Conservation (phyloP, 208 protist genomes). For the Wallacemonas rigidus region DNA sequence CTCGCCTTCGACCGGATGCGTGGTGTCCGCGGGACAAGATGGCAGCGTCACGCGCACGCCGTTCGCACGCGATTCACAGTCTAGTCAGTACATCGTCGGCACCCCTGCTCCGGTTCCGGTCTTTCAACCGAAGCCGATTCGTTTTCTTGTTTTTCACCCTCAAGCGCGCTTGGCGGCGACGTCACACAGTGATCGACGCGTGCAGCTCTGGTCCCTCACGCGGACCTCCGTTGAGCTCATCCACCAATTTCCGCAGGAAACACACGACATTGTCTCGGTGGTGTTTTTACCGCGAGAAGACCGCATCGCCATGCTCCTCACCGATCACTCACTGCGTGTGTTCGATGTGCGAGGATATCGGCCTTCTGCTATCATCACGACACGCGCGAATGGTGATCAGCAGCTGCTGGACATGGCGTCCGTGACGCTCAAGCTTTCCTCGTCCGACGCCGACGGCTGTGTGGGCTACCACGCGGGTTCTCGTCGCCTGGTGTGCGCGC, state of each 20-base stretch:
- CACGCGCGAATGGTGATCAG: slow-evolving; percentile 39
- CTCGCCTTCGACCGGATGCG: slow-evolving; percentile 43
- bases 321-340: slow-evolving; percentile 71
- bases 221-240: slow-evolving; percentile 63
- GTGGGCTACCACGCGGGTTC: slow-evolving; percentile 52
- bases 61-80: slow-evolving; percentile 22
- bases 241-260: slow-evolving; percentile 73
- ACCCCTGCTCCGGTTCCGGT: slow-evolving; percentile 26
- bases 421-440: slow-evolving; percentile 57
- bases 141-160: slow-evolving; percentile 48
- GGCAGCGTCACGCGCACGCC: slow-evolving; percentile 60
- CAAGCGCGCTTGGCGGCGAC: slow-evolving; percentile 63
- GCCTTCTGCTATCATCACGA: slow-evolving; percentile 52
- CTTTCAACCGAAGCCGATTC: slow-evolving; percentile 37
- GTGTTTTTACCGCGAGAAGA: slow-evolving; percentile 52
- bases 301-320: slow-evolving; percentile 61
- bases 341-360: slow-evolving; percentile 72
- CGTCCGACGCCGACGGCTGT: slow-evolving; percentile 66
- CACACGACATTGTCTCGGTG: slow-evolving; percentile 73
- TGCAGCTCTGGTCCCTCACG: slow-evolving; percentile 73
- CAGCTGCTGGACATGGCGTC: slow-evolving; percentile 62
- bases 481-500: slow-evolving; percentile 59
- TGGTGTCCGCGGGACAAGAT: slow-evolving; percentile 61
- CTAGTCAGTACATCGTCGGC: slow-evolving; percentile 9
- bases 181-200: slow-evolving; percentile 74